Evolutionary conservation across 768 basidiomycete species (phyloP).

Genomic region (Tricholomella constricta): DNA sequence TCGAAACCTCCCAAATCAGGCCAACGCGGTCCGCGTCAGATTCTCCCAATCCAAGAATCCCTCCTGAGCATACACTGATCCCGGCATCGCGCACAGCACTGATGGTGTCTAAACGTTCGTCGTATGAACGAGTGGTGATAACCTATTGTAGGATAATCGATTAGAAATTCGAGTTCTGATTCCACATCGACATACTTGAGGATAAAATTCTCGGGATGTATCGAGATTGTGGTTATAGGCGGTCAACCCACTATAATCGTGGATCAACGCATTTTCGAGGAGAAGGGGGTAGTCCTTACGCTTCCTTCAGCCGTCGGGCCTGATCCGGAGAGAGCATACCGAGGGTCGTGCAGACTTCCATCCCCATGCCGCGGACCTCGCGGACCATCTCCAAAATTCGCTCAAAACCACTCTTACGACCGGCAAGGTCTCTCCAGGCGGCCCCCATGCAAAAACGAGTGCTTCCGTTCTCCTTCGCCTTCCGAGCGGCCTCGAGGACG

Average conservation of each 20-base stretch:
- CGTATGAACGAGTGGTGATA: constrained; percentile 92
- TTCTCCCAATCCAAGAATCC: constrained; percentile 94
- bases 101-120: constrained; percentile 90
- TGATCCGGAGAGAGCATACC: constrained; percentile 97
- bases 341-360: constrained; percentile 99
- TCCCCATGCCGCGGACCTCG: constrained; percentile 90
- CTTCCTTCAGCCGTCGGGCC: constrained; percentile 88
- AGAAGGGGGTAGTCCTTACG: constrained; percentile 52
- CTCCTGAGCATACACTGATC: constrained; percentile 96
- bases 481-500: constrained; percentile 88
- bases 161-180: not conserved
- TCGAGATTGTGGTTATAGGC: constrained; percentile 99
- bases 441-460: constrained; percentile 99
- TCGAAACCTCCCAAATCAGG: constrained; percentile 90
- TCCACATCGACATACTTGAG: constrained; percentile 54
- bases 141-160: constrained; percentile 51
- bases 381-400: constrained; percentile 91
- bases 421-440: constrained; percentile 94
- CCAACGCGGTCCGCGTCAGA: constrained; percentile 88
- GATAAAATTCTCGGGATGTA: constrained; percentile 96
- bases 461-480: constrained; percentile 95
- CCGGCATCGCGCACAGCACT: constrained; percentile 90
- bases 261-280: constrained; percentile 2
- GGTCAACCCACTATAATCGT: constrained; percentile 71
- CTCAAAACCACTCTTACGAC: constrained; percentile 92